These are phyloP conservation scores for Phyllostachys edulis DNA, from an alignment of 176 grass and related monocot genomes.

Conservation along the genomic window DNA sequence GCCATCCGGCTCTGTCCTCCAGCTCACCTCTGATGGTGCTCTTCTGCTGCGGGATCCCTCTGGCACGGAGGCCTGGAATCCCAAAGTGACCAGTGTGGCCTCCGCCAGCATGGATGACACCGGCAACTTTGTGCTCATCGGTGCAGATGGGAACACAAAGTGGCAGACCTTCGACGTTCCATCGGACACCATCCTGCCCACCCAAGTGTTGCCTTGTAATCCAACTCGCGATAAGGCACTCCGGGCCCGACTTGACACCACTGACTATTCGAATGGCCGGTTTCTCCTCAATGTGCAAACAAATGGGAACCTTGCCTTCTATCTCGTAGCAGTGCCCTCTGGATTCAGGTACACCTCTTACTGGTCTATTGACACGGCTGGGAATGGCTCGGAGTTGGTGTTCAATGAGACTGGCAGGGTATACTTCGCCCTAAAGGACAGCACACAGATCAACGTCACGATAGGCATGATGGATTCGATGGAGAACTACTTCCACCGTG, in stretches of 20 bases:
- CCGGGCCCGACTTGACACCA: neutral
- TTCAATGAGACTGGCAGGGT: conserved; percentile 29
- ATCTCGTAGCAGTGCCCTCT: neutral
- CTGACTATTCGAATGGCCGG: conserved; percentile 5
- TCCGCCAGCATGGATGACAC: neutral
- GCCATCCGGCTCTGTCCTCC: neutral
- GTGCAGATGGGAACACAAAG: neutral
- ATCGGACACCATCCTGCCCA: conserved; percentile 24
- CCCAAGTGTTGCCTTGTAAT: neutral
- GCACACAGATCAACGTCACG: neutral
- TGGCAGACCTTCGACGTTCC: neutral
- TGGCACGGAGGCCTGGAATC: neutral
- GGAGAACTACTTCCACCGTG: conserved; percentile 1
- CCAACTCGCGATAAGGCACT: neutral
- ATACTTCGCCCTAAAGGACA: neutral
- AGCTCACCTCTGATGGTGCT: neutral
- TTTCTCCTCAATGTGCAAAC: neutral
- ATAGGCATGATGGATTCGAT: neutral
- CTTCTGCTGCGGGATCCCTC: neutral
- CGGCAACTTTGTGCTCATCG: neutral
- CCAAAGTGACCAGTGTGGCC: neutral
- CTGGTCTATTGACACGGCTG: neutral
- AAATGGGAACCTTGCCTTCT: neutral
- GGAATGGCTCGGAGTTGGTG: conserved; percentile 23
- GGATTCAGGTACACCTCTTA: neutral